Base-by-base conservation (phyloP, 768 basidiomycete species). In the Kwoniella mangroviensis region DNA sequence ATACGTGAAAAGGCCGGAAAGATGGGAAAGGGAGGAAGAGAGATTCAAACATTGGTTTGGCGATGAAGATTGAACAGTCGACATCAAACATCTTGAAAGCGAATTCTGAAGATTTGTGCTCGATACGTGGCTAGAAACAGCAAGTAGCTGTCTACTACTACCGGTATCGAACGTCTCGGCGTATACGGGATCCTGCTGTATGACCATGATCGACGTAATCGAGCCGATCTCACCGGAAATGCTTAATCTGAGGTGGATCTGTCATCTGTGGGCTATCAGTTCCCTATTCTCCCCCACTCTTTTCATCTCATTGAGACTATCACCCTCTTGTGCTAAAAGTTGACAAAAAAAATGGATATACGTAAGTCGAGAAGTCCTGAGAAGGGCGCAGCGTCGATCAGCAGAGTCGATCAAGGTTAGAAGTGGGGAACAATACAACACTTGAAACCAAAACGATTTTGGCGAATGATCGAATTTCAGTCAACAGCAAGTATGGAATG, bases 31-130 rank as follows among this genome's bases (percentile, higher is more conserved):
- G 26, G 75, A 77, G 56, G 43, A 68, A 21, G 56, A 55, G 43
- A 26, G 45, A 22, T 77, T 72, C 55, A 52, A 26, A 17, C 67
- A 66, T 22, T 77, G 75, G 75, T 65, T 63, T 22, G 75, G 72
- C 24, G 63, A 65, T 53, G 66, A 51, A 19, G 75, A 72, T 58
- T 68, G 26, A 34, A 15, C 28, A 15, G 45, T 17, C 45, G 45
- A 49, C 12, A 49, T 13, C 3, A 17, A 17, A 3, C 34, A 34
- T 7, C 34, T 7, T 28, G 4, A 4, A 28, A 28, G 28, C 28
- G 28, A 28, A 28, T 1, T 28, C 28, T 28, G 4, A 4, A 2
- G 28, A 28, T 28, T 28, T 28, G 28, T 34, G 34, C 45, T 49
- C 45, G 45, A 49, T 49, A 7, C 45, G 34, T 34, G 34, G 34